Conservation (phyloP, 805 yeast species). For the Tanozyma kutaoensis region DNA sequence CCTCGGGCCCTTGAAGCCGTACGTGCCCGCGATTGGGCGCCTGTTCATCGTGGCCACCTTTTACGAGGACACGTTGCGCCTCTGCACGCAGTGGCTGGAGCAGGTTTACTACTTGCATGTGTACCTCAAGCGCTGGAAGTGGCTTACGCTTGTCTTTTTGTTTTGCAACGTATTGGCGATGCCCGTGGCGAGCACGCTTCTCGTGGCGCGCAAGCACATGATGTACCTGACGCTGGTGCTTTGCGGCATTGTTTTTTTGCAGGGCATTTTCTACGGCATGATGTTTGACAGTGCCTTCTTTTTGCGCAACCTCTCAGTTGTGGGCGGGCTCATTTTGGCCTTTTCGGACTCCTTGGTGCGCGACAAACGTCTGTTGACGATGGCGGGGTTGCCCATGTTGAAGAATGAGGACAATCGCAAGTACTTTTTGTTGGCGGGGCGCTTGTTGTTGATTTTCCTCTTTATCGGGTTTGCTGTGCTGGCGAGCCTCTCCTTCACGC, state of each 20-base stretch:
- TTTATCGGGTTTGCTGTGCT: slow-evolving; percentile 77
- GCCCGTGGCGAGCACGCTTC: slow-evolving; percentile 59
- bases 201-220: slow-evolving; percentile 56
- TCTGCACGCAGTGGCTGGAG: slow-evolving; percentile 78
- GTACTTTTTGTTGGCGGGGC: slow-evolving; percentile 76
- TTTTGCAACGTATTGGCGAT: slow-evolving; percentile 50
- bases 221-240: slow-evolving; percentile 60
- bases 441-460: slow-evolving; percentile 71
- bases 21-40: slow-evolving; percentile 80
- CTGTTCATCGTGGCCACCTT: slow-evolving; percentile 88
- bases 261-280: slow-evolving; percentile 82
- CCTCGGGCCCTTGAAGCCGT: slow-evolving; percentile 42
- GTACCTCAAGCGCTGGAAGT: slow-evolving; percentile 66
- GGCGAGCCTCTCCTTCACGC: slow-evolving; percentile 55
- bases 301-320: slow-evolving; percentile 75
- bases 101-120: slow-evolving; percentile 77
- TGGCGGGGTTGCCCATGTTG: slow-evolving; percentile 70
- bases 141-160: slow-evolving; percentile 66
- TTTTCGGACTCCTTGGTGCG: slow-evolving; percentile 77
- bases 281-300: slow-evolving; percentile 71
- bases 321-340: slow-evolving; percentile 85
- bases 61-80: slow-evolving; percentile 78
- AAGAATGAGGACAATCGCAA: slow-evolving; percentile 63
- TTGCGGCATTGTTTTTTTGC: slow-evolving; percentile 59
- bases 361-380: slow-evolving; percentile 47